Evolutionary conservation across 2,329 filamentous ascomycete genomes (phyloP).

Genomic region (Phyllosticta ampelicida): DNA sequence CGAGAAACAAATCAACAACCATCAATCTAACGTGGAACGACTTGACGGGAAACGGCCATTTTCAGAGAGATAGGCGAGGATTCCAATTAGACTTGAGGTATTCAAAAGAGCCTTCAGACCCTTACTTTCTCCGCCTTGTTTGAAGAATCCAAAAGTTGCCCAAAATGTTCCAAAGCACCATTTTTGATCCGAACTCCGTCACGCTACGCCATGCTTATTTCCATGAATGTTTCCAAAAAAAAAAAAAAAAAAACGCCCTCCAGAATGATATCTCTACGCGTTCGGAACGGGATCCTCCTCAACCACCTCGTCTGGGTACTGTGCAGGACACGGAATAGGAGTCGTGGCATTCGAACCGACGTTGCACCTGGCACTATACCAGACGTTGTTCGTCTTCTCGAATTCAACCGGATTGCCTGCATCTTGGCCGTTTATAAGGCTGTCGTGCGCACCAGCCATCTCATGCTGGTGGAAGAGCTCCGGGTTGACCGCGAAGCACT

Average conservation of each 20-base stretch:
- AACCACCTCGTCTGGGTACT: background rate
- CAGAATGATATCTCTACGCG: background rate
- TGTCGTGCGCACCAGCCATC: slow-evolving; percentile 6
- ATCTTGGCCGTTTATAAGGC: slow-evolving; percentile 7
- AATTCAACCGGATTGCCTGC: background rate
- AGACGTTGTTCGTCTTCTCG: slow-evolving; percentile 8
- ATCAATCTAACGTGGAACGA: slow-evolving; percentile 3
- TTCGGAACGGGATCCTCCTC: background rate
- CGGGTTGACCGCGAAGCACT: slow-evolving; percentile 10
- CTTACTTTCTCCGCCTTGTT: background rate
- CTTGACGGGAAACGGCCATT: background rate
- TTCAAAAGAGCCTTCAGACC: background rate
- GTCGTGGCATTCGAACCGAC: background rate
- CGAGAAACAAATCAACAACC: no score
- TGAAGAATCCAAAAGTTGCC: background rate
- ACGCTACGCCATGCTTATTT: background rate
- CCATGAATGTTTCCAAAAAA: background rate
- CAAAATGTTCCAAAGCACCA: background rate
- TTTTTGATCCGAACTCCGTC: background rate
- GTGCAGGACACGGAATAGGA: background rate
- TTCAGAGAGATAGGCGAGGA: background rate
- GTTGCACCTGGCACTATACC: slow-evolving; percentile 12
- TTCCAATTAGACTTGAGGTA: background rate
- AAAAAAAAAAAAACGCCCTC: background rate
- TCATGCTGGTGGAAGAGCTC: slow-evolving; percentile 12